Base-by-base conservation (phyloP, 345 rosid genomes). In the Microthlaspi erraticum region DNA sequence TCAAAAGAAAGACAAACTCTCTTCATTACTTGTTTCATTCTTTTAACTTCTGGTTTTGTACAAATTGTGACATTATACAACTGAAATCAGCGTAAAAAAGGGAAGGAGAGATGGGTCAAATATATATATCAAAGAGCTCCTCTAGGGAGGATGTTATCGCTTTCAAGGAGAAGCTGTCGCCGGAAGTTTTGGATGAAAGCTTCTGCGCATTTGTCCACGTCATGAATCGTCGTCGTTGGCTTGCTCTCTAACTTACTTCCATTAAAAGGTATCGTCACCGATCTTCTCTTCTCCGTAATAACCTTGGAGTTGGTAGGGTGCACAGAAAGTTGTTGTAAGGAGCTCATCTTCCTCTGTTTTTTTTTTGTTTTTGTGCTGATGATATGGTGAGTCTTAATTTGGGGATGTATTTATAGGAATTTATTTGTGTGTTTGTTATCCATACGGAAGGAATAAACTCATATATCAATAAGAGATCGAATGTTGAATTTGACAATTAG, bases 101-200 rank as follows among this genome's bases (percentile, higher is more conserved):
- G 29, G 29, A 2, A 23, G 29, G 4, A 26, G 29, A 26, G 29
- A 26, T 26, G 4, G 29, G 29, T 26, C 29, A 26, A 5, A 1
- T 26, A 26, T 26, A 17, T 18, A 6, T 29, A 31, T 73, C 38
- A 73, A 19, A 61, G 68, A 19, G 37, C 2, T 60, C 74, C 51
- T 50, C 60, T 37, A 4, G 59, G 59, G 51, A 70, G 31, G 51
- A 70, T 51, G 34, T 23, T 66, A 48, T 73, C 72, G 14, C 36
- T 37, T 41, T 75, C 70, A 60, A 68, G 74, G 52, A 42, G 69
- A 68, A 75, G 78, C 38, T 75, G 74, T 18, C 67, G 41, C 41
- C 74, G 67, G 70, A 75, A 75, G 42, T 75, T 67, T 33, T 60
- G 72, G 64, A 75, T 75, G 64, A 75, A 75, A 51, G 70, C 64